phyloP scores from a whole-genome alignment of 345 rosid species.

The Acer saccharum region DNA sequence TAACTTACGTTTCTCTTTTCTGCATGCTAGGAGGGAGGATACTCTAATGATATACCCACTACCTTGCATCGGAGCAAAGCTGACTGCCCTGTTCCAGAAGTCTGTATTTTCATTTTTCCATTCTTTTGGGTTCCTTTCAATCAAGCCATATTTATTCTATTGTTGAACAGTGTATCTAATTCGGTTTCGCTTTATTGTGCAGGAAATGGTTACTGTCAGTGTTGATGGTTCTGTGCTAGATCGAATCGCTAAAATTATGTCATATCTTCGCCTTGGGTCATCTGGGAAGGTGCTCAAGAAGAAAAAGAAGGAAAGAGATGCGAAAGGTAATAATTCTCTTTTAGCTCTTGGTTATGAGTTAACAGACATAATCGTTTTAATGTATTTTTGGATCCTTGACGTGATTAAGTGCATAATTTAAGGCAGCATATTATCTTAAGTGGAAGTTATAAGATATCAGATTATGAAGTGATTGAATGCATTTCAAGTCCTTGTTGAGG shows the following conservation, averaged over 20 bases:
- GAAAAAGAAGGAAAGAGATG: slow-evolving; percentile 94
- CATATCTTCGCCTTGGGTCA: slow-evolving; percentile 98
- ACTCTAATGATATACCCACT: slow-evolving; percentile 92
- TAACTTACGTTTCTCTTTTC: slow-evolving; percentile 12
- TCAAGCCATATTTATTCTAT: slow-evolving; percentile 15
- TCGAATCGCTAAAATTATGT: slow-evolving; percentile 93
- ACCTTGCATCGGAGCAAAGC: slow-evolving; percentile 96
- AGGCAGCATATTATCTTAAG: background rate
- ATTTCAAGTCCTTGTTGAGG: slow-evolving; percentile 4
- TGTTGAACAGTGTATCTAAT: slow-evolving; percentile 24
- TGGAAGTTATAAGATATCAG: background rate
- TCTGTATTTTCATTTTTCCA: slow-evolving; percentile 27
- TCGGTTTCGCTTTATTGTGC: slow-evolving; percentile 17
- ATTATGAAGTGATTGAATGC: background rate
- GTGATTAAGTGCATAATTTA: background rate
- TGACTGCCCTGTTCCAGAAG: slow-evolving; percentile 96
- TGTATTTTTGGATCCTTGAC: background rate
- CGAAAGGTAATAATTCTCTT: slow-evolving; percentile 51
- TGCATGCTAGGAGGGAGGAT: slow-evolving; percentile 73
- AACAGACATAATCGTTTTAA: background rate
- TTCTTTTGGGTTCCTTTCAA: background rate
- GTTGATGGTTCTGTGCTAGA: slow-evolving; percentile 98
- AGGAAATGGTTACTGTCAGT: slow-evolving; percentile 93
- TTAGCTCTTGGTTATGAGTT: background rate
- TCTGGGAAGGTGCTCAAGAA: slow-evolving; percentile 98